These are phyloP conservation scores for Alnus rubra DNA, from an alignment of 306 rosid species.

Conservation along the genomic window DNA sequence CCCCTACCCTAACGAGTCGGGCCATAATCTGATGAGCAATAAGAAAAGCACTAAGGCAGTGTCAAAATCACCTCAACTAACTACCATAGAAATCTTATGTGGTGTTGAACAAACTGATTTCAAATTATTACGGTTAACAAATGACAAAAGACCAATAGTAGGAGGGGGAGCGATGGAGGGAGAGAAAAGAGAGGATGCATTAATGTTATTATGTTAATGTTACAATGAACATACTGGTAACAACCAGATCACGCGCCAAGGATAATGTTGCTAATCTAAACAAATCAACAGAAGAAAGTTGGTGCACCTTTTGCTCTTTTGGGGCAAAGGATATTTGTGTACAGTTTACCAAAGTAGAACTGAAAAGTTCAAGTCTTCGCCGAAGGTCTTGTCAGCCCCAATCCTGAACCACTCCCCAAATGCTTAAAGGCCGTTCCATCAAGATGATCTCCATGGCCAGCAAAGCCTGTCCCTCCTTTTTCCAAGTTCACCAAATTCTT, in stretches of 20 bases:
- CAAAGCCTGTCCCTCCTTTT: constrained; percentile 90
- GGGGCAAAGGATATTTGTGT: not conserved
- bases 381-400: constrained; percentile 92
- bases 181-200: not conserved
- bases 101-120: not conserved
- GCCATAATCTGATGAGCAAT: not conserved
- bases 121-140: constrained; percentile 8
- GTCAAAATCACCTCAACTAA: not conserved
- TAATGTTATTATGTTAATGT: not conserved
- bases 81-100: not conserved
- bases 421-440: constrained; percentile 93
- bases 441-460: constrained; percentile 88
- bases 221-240: not conserved
- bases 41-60: not conserved
- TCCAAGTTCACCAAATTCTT: constrained; percentile 73
- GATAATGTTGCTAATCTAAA: not conserved
- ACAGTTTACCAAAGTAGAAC: not conserved
- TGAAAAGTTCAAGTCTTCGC: constrained; percentile 55
- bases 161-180: not conserved
- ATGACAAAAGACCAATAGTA: not conserved
- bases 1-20: too few relatives aligned
- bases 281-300: not conserved
- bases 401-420: constrained; percentile 95
- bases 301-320: constrained; percentile 2
- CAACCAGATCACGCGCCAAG: not conserved